Evolutionary conservation across 306 rosid species (phyloP).

Genomic region (Lathyrus sativus): DNA sequence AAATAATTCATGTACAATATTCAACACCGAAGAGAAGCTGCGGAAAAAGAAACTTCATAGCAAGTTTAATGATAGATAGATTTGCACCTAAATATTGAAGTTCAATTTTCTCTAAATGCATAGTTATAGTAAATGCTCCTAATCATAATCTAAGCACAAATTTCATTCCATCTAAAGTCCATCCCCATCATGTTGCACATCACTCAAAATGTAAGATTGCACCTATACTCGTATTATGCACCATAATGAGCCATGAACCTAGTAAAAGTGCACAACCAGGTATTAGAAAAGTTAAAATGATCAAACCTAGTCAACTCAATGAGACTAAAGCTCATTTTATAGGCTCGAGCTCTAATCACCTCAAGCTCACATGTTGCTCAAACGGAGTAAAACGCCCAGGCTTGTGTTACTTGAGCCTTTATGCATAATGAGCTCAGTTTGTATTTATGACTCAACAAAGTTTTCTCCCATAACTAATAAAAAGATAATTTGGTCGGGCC

Average conservation of each 20-base stretch:
- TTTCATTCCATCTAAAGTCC: slow-evolving; percentile 17
- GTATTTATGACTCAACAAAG: neutral
- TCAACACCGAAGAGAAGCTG: slow-evolving; percentile 17
- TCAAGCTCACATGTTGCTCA: slow-evolving; percentile 6
- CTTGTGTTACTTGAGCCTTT: neutral
- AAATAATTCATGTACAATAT: neutral
- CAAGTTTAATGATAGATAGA: slow-evolving; percentile 22
- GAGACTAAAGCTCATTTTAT: too few species aligned
- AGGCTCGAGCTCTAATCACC: neutral
- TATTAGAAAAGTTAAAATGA: too few species aligned
- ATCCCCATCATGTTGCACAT: neutral
- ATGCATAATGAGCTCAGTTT: neutral
- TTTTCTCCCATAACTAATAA: neutral
- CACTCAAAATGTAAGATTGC: slow-evolving; percentile 5
- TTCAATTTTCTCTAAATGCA: slow-evolving; percentile 23
- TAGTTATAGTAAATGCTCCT: slow-evolving; percentile 11
- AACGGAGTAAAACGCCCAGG: neutral
- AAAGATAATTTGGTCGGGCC: neutral
- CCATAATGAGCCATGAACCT: slow-evolving; percentile 6
- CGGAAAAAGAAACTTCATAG: slow-evolving; percentile 12
- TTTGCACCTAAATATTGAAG: slow-evolving; percentile 6
- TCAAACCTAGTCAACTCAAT: too few species aligned
- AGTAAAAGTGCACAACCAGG: neutral
- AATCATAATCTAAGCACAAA: slow-evolving; percentile 17
- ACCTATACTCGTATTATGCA: slow-evolving; percentile 4